Evolutionary conservation across 495 filamentous ascomycete genomes (phyloP).

Genomic region (Xanthoparmelia taractica): DNA sequence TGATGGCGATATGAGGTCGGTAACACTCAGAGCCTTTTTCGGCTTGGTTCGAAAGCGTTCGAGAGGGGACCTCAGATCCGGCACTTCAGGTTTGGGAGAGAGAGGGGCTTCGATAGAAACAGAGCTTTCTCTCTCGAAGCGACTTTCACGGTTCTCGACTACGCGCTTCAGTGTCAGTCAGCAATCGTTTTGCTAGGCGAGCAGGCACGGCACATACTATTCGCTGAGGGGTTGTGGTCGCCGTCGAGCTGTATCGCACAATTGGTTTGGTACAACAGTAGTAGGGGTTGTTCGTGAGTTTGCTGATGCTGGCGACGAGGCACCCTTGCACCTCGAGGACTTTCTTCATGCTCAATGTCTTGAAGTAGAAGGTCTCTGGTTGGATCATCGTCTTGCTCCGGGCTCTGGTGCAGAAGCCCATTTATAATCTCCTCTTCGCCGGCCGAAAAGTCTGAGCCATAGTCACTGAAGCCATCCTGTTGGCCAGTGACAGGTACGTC

Average conservation of each 20-base stretch:
- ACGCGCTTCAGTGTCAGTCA: conserved; percentile 57
- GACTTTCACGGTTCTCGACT: conserved; percentile 49
- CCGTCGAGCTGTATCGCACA: conserved; percentile 18
- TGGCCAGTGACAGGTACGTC: conserved; percentile 8
- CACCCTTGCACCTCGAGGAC: conserved; percentile 28
- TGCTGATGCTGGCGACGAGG: conserved; percentile 40
- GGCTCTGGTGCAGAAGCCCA: conserved; percentile 37
- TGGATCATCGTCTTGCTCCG: conserved; percentile 22
- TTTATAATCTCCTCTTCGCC: conserved; percentile 52
- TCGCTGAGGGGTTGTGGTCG: conserved; percentile 32
- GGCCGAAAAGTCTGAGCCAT: conserved; percentile 63
- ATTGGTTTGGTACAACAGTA: conserved; percentile 20
- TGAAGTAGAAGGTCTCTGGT: conserved; percentile 9
- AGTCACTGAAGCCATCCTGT: conserved; percentile 48
- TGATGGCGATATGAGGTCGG: conserved; percentile 76
- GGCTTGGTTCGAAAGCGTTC: conserved; percentile 73
- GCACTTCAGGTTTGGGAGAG: conserved; percentile 16
- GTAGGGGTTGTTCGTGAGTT: conserved; percentile 19
- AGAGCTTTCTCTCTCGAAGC: conserved; percentile 15
- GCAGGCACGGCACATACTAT: conserved; percentile 35
- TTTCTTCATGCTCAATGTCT: conserved; percentile 33
- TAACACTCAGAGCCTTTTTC: conserved; percentile 77
- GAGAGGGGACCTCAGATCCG: conserved; percentile 49
- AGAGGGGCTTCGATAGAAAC: conserved; percentile 24
- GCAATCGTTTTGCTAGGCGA: conserved; percentile 25